Percentiles rank a stretch among this genome's conserved stretches.
These are phyloP conservation scores for Botrytis tulipae DNA, from an alignment of 2,329 filamentous ascomycete genomes.

Conservation along the genomic window DNA sequence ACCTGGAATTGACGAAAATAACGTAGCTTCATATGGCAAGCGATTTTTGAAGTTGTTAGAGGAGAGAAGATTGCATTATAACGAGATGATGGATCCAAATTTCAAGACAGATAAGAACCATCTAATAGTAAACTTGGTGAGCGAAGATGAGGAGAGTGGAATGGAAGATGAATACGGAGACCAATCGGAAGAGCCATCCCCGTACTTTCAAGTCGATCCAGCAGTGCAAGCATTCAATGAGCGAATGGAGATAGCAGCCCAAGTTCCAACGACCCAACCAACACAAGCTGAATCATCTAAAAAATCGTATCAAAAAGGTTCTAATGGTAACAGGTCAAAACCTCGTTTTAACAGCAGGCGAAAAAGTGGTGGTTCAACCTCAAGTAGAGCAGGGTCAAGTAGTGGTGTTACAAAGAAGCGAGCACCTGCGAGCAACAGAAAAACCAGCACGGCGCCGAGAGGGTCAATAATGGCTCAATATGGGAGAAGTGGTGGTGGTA, in stretches of 20 bases:
- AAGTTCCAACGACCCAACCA: neutral
- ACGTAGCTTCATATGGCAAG: conserved; percentile 60
- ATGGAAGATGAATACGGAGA: conserved; percentile 31
- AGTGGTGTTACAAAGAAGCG: conserved; percentile 30
- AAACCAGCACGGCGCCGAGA: conserved; percentile 11
- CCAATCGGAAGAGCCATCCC: conserved; percentile 1
- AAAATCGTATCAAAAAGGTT: neutral
- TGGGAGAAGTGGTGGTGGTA: conserved; percentile 15
- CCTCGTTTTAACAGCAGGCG: neutral
- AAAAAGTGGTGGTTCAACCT: conserved; percentile 6
- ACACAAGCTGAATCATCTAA: neutral
- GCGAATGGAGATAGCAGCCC: neutral
- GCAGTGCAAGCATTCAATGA: conserved; percentile 21
- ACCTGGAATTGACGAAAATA: conserved; percentile 59
- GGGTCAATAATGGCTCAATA: conserved; percentile 16
- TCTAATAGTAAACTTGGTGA: conserved; percentile 53
- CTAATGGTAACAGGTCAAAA: neutral
- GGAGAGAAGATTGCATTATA: conserved; percentile 47
- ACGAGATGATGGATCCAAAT: conserved; percentile 47
- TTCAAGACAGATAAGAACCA: conserved; percentile 37
- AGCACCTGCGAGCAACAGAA: conserved; percentile 24
- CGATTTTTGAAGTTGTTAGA: conserved; percentile 60
- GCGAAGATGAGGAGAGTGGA: conserved; percentile 28
- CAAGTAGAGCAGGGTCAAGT: conserved; percentile 15
- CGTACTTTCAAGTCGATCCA: conserved; percentile 2